Evolutionary conservation across 1,139 yeast genomes (phyloP).

Genomic region (Pichia sp.): DNA sequence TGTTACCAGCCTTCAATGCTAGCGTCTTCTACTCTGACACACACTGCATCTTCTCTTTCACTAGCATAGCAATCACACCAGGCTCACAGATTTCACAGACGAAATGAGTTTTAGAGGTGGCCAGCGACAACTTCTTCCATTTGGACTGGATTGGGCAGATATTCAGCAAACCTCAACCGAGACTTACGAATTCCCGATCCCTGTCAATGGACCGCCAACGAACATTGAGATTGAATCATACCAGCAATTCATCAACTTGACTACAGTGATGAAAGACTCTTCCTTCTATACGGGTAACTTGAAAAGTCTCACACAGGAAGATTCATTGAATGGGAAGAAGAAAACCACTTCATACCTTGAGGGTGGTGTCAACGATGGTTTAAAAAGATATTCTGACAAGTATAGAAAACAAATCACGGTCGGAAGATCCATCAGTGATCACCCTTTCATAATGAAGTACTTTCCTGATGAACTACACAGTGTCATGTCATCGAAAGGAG

Average conservation of each 20-base stretch:
- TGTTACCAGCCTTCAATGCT: no score
- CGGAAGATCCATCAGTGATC: constrained; percentile 76
- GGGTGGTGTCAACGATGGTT: constrained; percentile 48
- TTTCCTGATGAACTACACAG: constrained; percentile 77
- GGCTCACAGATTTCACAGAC: constrained; percentile 74
- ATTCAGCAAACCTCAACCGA: constrained; percentile 33
- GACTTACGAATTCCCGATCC: constrained; percentile 41
- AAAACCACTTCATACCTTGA: constrained; percentile 20
- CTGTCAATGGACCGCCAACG: constrained; percentile 60
- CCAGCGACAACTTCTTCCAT: constrained; percentile 41
- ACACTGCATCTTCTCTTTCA: no score
- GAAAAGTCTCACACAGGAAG: constrained; percentile 22
- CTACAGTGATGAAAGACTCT: constrained; percentile 57
- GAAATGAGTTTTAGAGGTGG: constrained; percentile 41
- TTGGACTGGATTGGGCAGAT: constrained; percentile 64
- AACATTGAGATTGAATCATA: constrained; percentile 54
- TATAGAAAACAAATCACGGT: constrained; percentile 65
- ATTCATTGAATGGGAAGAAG: constrained; percentile 1
- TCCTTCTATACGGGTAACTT: constrained; percentile 67
- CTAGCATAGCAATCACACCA: no score
- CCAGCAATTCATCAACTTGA: constrained; percentile 54
- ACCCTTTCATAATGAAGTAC: constrained; percentile 64
- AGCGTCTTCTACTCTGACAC: no score
- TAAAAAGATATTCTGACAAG: constrained; percentile 67
- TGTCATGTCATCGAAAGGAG: constrained; percentile 39